Percentiles rank a stretch among this genome's conserved stretches.
Conservation (phyloP, 208 protist genomes). For the Plasmodiophora brassicae region DNA sequence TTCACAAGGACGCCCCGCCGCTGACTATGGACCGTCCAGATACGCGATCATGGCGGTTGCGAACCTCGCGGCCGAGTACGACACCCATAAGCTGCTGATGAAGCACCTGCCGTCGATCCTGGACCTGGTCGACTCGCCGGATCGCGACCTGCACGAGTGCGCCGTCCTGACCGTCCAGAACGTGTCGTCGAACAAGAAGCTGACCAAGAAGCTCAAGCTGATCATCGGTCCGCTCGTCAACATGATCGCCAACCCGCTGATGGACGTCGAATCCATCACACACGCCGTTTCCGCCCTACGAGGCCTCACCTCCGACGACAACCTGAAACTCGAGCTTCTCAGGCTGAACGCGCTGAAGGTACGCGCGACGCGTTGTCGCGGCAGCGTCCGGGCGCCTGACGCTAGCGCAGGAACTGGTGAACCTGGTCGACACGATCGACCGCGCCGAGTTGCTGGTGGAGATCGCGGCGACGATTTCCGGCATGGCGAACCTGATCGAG, state of each 20-base stretch:
- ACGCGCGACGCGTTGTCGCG: neutral
- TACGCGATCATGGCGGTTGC: slow-evolving; percentile 30
- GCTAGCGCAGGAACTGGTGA: neutral
- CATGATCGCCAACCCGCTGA: slow-evolving; percentile 30
- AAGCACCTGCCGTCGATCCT: slow-evolving; percentile 3
- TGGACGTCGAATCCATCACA: slow-evolving; percentile 28
- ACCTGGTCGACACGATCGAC: slow-evolving; percentile 18
- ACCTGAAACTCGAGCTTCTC: slow-evolving; percentile 7
- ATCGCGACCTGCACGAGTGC: slow-evolving; percentile 22
- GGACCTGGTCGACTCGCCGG: slow-evolving; percentile 27
- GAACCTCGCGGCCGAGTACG: neutral
- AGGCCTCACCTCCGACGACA: neutral
- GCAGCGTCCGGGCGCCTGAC: neutral
- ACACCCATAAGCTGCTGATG: slow-evolving; percentile 23
- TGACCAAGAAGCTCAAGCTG: slow-evolving; percentile 22
- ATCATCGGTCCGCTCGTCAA: slow-evolving; percentile 13
- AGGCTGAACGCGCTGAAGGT: neutral
- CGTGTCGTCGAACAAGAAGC: slow-evolving; percentile 27
- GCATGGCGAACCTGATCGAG: slow-evolving; percentile 11
- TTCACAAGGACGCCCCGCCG: too few species aligned
- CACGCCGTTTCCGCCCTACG: slow-evolving; percentile 8
- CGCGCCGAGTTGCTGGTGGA: neutral
- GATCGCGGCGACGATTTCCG: slow-evolving; percentile 14
- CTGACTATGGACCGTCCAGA: neutral
- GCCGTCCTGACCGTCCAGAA: slow-evolving; percentile 31